Conservation (phyloP, 164 flowering plant genomes). For the Vitis riparia region DNA sequence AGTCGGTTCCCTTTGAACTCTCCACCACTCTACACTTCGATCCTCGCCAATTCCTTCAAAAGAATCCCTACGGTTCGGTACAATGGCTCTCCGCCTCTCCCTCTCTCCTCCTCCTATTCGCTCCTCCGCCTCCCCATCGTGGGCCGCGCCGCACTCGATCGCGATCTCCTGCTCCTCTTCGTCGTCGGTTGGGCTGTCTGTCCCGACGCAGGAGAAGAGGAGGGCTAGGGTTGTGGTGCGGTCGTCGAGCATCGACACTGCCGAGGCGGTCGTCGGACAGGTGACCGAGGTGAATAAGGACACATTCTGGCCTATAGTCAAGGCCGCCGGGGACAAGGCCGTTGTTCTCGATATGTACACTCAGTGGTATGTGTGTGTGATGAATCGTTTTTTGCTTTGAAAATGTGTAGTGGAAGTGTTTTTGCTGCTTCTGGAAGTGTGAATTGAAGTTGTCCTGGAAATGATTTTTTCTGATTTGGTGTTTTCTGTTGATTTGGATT, state of each 20-base stretch:
- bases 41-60: no score
- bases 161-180: background rate
- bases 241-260: conserved; percentile 37
- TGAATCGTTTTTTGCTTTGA: no score
- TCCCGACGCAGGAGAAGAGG: background rate
- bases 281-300: conserved; percentile 60
- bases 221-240: conserved; percentile 10
- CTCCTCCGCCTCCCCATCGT: conserved; percentile 5
- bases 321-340: conserved; percentile 55
- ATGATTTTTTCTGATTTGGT: no score
- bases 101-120: conserved; percentile 14
- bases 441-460: no score
- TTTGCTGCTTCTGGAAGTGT: no score
- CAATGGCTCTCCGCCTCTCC: conserved; percentile 20
- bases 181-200: background rate
- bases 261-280: conserved; percentile 39
- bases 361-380: conserved; percentile 42
- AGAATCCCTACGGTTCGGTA: background rate
- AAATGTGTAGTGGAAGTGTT: no score
- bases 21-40: no score
- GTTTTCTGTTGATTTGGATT: background rate
- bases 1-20: no score
- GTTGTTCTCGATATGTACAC: conserved; percentile 76
- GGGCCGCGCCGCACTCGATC: conserved; percentile 7
- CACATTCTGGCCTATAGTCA: conserved; percentile 66